Base-by-base conservation (phyloP, 1,284 basidiomycete genomes). In the Phellopilus nigrolimitatus region DNA sequence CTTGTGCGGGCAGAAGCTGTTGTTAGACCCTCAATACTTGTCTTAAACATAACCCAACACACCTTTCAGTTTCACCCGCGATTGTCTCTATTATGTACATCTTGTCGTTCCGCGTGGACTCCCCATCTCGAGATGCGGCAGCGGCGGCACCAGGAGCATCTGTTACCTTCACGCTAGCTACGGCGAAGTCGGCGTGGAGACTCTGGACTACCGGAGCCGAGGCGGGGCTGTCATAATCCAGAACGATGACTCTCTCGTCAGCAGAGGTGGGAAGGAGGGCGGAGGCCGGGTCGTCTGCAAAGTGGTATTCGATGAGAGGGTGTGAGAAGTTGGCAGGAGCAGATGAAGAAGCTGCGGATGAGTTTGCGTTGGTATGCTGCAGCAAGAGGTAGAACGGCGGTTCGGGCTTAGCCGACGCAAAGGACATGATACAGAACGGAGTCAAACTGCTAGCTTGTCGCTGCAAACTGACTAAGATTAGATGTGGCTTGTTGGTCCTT, bases 11-110 rank as follows among this genome's bases (percentile, higher is more conserved):
- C 57, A 54, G 31, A 36, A n/a, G 50, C 43, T 10, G n/a, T n/a
- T n/a, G n/a, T n/a, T n/a, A n/a, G n/a, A n/a, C n/a, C n/a, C n/a
- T n/a, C n/a, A n/a, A n/a, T n/a, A n/a, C n/a, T n/a, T n/a, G n/a
- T n/a, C n/a, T n/a, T n/a, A n/a, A n/a, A n/a, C n/a, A n/a, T n/a
- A n/a, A n/a, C n/a, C n/a, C 30, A 43, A 46, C n/a, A 25, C 44
- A 47, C 8, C 24, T 39, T 67, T 56, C 61, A 3, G 62, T 64
- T 28, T 62, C 61, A 25, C 61, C 57, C 22, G 69, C 65, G 2
- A 73, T 76, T 6, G 84, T 83, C 60, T 89, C 80, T 12, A 90
- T 68, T 53, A 88, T 79, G 62, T 80, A 89, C 80, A 90, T 88
- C 53, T 73, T 80, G 56, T 76, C 72, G 56, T 85, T 85, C 61